Evolutionary conservation across 345 rosid species (phyloP), one percentile per base, ranked within the genome.

Genomic region (Gossypium raimondii): DNA sequence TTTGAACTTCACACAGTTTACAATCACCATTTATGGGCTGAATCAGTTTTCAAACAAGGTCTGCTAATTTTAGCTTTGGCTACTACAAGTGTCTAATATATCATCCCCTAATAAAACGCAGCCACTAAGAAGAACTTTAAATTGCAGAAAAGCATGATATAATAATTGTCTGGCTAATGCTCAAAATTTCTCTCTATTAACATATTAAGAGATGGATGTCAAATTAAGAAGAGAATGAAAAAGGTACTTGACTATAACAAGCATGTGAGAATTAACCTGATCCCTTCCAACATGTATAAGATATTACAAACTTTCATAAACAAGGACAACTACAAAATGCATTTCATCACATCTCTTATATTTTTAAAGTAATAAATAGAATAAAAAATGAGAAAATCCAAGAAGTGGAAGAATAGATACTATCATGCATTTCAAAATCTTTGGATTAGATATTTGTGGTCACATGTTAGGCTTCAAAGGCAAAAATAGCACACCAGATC

Each of bases 121-220:
- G 20, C 41, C 66, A 55, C 44, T n/a, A n/a, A n/a, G 67, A 60
- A 80, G 71, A 43, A 75, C 38, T 63, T 65, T 47, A 43, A 53
- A 25, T 44, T 10, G 14, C 43, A 43, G 24, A 68, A 25, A 77
- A 24, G 24, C 7, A 5, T 41, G 69, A 43, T 12, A 65, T n/a
- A 41, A 14, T 2, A 13, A 43, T 43, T 43, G 51, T 34, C 67
- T 29, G 6, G 25, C 43, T 38, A 64, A 64, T 9, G 4, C 68
- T 43, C 9, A n/a, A 4, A 43, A 65, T 18, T 4, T 66, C 24
- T 1, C 16, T 18, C 34, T 44, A 20, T 66, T 20, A 43, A 43
- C 29, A 18, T 18, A 11, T 18, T 8, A 17, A 2, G 50, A 41
- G 9, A 41, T 9, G 8, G 50, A n/a, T 64, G 24, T 41, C 50